Evolutionary conservation across 1,284 basidiomycete species (phyloP).

Genomic region (Tylopilus sp.): DNA sequence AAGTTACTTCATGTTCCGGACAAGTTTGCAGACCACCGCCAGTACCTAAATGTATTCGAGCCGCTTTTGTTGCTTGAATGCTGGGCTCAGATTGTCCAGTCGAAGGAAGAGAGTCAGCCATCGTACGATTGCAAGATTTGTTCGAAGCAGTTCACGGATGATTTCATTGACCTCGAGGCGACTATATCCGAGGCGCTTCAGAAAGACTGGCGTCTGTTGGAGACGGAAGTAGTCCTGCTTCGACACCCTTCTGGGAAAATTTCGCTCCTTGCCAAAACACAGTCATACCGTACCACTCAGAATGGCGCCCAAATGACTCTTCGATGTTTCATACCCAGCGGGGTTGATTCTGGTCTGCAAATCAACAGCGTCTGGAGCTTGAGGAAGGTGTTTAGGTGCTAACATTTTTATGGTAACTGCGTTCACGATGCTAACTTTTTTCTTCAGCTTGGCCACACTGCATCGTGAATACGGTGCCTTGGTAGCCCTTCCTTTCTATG

Average conservation of each 20-base stretch:
- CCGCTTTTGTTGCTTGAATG: constrained; percentile 89
- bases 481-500: constrained; percentile 78
- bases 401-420: constrained; percentile 10
- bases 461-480: constrained; percentile 91
- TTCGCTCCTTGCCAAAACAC: constrained; percentile 72
- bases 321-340: constrained; percentile 44
- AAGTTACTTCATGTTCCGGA: constrained; percentile 52
- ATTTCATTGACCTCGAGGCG: constrained; percentile 71
- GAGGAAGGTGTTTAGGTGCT: constrained; percentile 78
- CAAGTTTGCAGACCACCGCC: constrained; percentile 57
- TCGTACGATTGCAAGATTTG: constrained; percentile 55
- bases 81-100: constrained; percentile 83
- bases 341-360: constrained; percentile 53
- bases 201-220: constrained; percentile 70
- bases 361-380: constrained; percentile 70
- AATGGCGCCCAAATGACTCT: constrained; percentile 49
- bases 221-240: constrained; percentile 77
- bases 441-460: constrained; percentile 76
- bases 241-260: constrained; percentile 48
- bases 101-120: constrained; percentile 62
- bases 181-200: constrained; percentile 52
- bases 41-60: constrained; percentile 77
- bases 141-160: constrained; percentile 62
- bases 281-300: constrained; percentile 54
- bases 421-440: constrained; percentile 6